Percentiles rank a stretch among this genome's conserved stretches.
Conservation (phyloP, 257 asterid genomes). For the Misopates orontium region DNA sequence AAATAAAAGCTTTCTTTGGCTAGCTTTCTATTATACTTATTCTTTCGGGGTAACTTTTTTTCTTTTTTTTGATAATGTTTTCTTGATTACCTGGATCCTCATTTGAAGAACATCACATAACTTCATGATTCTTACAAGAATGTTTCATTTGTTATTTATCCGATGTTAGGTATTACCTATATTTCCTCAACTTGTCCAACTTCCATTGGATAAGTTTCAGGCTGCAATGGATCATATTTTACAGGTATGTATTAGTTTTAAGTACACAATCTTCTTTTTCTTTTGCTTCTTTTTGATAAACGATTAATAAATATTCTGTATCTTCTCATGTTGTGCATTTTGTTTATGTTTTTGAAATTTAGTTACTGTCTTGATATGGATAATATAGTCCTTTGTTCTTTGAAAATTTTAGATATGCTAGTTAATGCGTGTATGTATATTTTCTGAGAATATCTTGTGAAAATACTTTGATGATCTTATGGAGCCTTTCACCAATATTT, state of each 20-base stretch:
- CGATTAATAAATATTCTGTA: too few species aligned
- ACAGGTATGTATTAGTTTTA: constrained; percentile 53
- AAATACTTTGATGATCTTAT: not conserved
- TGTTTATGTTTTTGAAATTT: not conserved
- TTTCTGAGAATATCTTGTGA: constrained; percentile 5
- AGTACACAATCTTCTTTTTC: too few species aligned
- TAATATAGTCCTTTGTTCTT: not conserved
- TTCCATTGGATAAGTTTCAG: constrained; percentile 91
- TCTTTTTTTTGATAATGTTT: constrained; percentile 1
- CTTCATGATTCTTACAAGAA: not conserved
- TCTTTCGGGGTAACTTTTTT: constrained; percentile 9
- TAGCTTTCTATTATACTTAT: not conserved
- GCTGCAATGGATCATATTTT: constrained; percentile 91
- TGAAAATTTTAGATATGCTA: not conserved
- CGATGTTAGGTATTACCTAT: constrained; percentile 79
- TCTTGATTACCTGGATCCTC: too few species aligned
- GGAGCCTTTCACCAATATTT: too few species aligned
- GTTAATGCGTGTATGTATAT: not conserved
- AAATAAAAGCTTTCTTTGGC: constrained; percentile 1
- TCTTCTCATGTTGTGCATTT: constrained; percentile 11
- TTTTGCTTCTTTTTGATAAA: too few species aligned
- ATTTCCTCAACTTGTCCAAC: constrained; percentile 88
- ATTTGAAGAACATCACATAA: not conserved
- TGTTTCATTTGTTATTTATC: constrained; percentile 19
- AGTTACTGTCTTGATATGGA: constrained; percentile 5